A percentile compares a stretch with the other conserved stretches of the same genome.
Evolutionary conservation across 1,284 basidiomycete genomes (phyloP).

Genomic region (Rhodotorula sp.): DNA sequence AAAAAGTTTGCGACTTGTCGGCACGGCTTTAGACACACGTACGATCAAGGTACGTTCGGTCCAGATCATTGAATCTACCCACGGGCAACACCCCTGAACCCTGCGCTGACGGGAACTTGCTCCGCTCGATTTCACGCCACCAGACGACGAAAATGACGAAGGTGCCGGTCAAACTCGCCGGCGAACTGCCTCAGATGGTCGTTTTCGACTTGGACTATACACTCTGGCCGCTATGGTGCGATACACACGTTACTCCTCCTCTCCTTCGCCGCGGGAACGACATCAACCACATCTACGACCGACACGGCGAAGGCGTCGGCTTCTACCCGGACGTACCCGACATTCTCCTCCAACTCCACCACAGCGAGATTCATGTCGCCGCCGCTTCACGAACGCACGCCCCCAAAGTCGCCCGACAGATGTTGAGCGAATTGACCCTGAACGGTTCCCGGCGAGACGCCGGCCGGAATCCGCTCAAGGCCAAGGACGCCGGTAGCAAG

Average conservation of each 20-base stretch:
- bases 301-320: constrained; percentile 44
- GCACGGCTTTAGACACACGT: too few relatives aligned
- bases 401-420: constrained; percentile 66
- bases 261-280: constrained; percentile 60
- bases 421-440: constrained; percentile 66
- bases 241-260: constrained; percentile 56
- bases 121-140: background rate
- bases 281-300: constrained; percentile 63
- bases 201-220: constrained; percentile 85
- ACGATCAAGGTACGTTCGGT: too few relatives aligned
- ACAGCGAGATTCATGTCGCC: constrained; percentile 60
- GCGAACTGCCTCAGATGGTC: constrained; percentile 61
- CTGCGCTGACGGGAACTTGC: background rate
- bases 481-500: constrained; percentile 47
- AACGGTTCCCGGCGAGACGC: constrained; percentile 47
- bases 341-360: constrained; percentile 64
- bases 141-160: background rate
- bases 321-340: constrained; percentile 68
- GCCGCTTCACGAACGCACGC: constrained; percentile 74
- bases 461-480: constrained; percentile 47
- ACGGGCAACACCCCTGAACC: too few relatives aligned
- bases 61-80: too few relatives aligned
- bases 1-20: too few relatives aligned
- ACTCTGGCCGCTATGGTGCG: constrained; percentile 54
- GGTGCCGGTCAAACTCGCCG: background rate